Percentiles rank a stretch among this genome's conserved stretches.
phyloP scores from a whole-genome alignment of 2,329 filamentous ascomycete species.

The Trichoderma sp. region DNA sequence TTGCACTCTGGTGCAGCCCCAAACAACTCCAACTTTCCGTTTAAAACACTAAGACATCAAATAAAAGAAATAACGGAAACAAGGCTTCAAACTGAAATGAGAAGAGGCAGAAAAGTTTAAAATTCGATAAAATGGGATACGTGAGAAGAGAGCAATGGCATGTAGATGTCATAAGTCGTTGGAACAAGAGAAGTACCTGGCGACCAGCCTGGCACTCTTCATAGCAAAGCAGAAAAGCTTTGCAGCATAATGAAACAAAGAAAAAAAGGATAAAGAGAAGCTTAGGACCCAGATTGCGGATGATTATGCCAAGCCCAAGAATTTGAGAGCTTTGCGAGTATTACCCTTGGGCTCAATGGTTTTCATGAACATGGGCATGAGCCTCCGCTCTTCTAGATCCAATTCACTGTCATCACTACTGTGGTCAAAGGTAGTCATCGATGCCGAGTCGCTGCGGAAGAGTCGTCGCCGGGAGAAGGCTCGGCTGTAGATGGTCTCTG shows the following conservation, averaged over 20 bases:
- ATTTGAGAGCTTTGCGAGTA: constrained; percentile 53
- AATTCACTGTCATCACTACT: constrained; percentile 42
- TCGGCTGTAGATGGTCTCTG: constrained; percentile 31
- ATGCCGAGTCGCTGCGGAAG: constrained; percentile 29
- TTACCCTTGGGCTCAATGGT: constrained; percentile 39
- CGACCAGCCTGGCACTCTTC: not conserved
- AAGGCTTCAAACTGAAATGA: not conserved
- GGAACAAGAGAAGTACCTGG: not conserved
- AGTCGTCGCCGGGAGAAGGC: constrained; percentile 29
- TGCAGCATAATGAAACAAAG: not conserved
- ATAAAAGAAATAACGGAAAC: not conserved
- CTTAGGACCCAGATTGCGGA: not conserved
- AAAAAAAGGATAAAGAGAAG: not conserved
- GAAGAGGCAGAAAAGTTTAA: not conserved
- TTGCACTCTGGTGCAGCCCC: not conserved
- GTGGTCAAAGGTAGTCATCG: constrained; percentile 37
- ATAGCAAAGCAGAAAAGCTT: not conserved
- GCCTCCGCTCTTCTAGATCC: constrained; percentile 49
- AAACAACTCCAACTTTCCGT: not conserved
- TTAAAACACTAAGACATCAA: not conserved
- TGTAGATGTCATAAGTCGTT: constrained; percentile 16
- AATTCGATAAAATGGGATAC: not conserved
- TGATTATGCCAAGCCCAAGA: constrained; percentile 43
- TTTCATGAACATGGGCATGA: constrained; percentile 52
- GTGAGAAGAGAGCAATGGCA: not conserved